These are phyloP conservation scores for Fusarium sublunatum DNA, from an alignment of 2,329 filamentous ascomycete species.

Conservation along the genomic window DNA sequence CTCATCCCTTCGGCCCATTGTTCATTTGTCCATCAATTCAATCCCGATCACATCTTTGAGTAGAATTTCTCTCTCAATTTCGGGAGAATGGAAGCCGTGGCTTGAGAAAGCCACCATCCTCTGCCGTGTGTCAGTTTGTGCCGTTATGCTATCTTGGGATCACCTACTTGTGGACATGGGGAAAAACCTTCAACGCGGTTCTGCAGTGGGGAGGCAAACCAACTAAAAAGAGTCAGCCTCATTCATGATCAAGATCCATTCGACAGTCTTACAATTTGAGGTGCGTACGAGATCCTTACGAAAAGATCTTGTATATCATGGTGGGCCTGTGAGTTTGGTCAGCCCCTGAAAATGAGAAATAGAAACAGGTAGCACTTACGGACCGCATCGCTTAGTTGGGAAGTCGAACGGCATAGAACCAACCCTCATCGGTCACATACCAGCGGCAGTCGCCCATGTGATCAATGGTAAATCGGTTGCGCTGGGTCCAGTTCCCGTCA, in stretches of 20 bases:
- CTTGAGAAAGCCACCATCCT: no score
- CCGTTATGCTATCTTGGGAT: background rate
- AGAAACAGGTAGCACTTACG: conserved; percentile 16
- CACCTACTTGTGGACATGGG: conserved; percentile 19
- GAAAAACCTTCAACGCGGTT: background rate
- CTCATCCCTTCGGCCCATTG: background rate
- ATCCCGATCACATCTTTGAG: background rate
- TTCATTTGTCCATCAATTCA: background rate
- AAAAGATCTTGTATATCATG: conserved; percentile 9
- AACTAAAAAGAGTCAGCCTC: conserved; percentile 13
- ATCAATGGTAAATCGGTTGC: conserved; percentile 70
- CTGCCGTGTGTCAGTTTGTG: background rate
- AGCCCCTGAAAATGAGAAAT: conserved; percentile 1
- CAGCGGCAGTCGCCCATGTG: conserved; percentile 67
- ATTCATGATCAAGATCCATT: background rate
- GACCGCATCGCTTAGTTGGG: conserved; percentile 48
- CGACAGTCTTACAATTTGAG: conserved; percentile 11
- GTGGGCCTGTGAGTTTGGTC: conserved; percentile 18
- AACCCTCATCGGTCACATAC: conserved; percentile 67
- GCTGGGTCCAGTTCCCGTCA: conserved; percentile 69
- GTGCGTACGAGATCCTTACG: background rate
- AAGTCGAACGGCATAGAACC: conserved; percentile 71
- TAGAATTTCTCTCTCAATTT: background rate
- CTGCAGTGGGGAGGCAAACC: background rate
- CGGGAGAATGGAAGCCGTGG: background rate